Evolutionary conservation across 2,329 filamentous ascomycete species (phyloP).

Genomic region (Onygenales sp.): DNA sequence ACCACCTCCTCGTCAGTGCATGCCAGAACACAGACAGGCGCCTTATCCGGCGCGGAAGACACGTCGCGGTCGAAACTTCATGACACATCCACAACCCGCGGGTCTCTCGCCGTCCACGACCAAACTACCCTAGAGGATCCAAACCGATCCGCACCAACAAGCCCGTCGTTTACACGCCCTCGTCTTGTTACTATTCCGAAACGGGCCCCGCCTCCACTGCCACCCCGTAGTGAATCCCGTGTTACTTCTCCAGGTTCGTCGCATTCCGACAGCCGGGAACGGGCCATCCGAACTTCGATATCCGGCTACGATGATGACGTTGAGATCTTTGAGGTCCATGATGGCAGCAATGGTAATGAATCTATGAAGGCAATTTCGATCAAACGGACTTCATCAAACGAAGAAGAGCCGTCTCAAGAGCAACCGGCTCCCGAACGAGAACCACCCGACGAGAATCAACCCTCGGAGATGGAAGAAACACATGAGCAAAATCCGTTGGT

Average conservation of each 20-base stretch:
- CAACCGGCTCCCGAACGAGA: background rate
- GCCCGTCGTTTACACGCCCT: slow-evolving; percentile 63
- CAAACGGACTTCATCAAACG: background rate
- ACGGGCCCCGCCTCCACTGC: slow-evolving; percentile 61
- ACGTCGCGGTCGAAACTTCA: background rate
- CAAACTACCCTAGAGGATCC: slow-evolving; percentile 42
- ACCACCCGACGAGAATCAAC: background rate
- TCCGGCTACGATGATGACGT: slow-evolving; percentile 19
- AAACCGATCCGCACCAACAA: slow-evolving; percentile 47
- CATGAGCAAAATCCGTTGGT: background rate
- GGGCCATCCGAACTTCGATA: background rate
- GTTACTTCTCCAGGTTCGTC: background rate
- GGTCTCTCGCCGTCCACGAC: slow-evolving; percentile 13
- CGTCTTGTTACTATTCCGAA: slow-evolving; percentile 80
- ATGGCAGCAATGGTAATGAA: slow-evolving; percentile 44
- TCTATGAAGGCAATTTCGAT: background rate
- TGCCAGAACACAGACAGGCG: background rate
- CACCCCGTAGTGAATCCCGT: slow-evolving; percentile 41
- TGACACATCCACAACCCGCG: background rate
- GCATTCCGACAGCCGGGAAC: background rate
- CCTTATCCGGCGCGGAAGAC: background rate
- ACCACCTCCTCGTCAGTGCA: background rate
- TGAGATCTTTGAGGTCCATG: slow-evolving; percentile 22
- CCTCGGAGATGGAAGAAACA: background rate
- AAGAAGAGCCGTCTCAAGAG: background rate